Base-by-base conservation (phyloP, 306 rosid species). In the Fagus sylvatica region DNA sequence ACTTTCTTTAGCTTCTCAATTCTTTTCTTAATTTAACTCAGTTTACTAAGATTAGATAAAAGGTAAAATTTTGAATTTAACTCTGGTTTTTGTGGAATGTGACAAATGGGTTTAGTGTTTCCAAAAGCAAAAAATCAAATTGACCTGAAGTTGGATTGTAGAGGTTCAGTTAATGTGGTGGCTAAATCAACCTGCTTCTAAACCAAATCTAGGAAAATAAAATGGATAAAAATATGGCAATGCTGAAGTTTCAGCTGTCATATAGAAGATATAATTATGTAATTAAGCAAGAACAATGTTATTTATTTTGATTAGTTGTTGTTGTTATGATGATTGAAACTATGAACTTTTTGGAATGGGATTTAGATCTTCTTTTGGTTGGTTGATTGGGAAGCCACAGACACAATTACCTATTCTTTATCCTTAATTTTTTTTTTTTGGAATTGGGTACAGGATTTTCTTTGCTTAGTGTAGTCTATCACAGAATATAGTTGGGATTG, bases 401-500 rank as follows among this genome's bases (percentile, higher is more conserved):
- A 22, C 11, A 56, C 8, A 56, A 56, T 46, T 13, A 22, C 33
- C 66, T 59, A 8, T 28, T 32, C 15, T 32, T 59, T 30, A n/a
- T 56, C 9, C 4, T 36, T 41, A 16, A 13, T 7, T 7, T 34
- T 54, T 53, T 54, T 15, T 2, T 10, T 30, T 67, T 74, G 30
- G 5, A 34, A 12, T 39, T 4, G 54, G 42, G 36, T 51, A 5
- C 48, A 10, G 11, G 7, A 36, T 53, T 46, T 39, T 46, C 40
- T 61, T 57, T 8, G 12, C 72, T 49, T 65, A 22, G 28, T 22
- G 28, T 48, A 64, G 48, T 15, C 48, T 34, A 61, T 41, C n/a
- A 17, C 7, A 36, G 46, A 53, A 32, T 39, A 69, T 78, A 72
- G 59, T 74, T 78, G 43, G 28, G 79, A 39, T 73, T 69, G 60